Evolutionary conservation across 1,284 basidiomycete species (phyloP).

Genomic region (Meira miltonrushii): DNA sequence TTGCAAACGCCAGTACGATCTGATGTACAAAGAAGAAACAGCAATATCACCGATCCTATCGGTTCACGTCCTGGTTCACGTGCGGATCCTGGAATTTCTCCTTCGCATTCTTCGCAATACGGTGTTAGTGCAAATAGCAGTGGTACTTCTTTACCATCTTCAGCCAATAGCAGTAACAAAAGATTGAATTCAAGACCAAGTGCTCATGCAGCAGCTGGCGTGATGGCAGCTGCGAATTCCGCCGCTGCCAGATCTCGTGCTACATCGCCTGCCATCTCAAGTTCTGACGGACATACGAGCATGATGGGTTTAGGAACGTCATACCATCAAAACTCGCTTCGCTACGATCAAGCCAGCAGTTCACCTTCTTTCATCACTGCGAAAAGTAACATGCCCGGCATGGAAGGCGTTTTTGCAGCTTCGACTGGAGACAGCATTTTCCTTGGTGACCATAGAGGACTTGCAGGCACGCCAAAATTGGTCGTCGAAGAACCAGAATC

Average conservation of each 20-base stretch:
- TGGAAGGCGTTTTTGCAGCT: no score
- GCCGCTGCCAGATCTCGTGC: slow-evolving; percentile 6
- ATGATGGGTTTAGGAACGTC: slow-evolving; percentile 7
- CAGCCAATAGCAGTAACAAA: neutral
- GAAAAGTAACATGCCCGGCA: neutral
- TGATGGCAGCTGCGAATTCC: slow-evolving; percentile 4
- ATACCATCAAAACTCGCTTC: neutral
- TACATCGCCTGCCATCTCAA: slow-evolving; percentile 1
- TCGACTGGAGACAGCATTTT: neutral
- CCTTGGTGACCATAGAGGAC: neutral
- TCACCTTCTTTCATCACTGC: slow-evolving; percentile 6
- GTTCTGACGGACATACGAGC: neutral
- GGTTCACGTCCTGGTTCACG: slow-evolving; percentile 8
- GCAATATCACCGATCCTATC: slow-evolving; percentile 3
- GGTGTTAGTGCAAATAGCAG: neutral
- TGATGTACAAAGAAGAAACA: neutral
- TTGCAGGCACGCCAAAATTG: slow-evolving; percentile 4
- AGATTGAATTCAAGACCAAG: neutral
- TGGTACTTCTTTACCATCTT: neutral
- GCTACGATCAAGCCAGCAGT: neutral
- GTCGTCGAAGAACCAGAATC: slow-evolving; percentile 5
- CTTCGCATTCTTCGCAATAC: no score
- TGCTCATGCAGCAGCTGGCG: slow-evolving; percentile 2
- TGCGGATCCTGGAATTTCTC: neutral
- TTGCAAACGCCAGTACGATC: neutral